phyloP scores from a whole-genome alignment of 176 grass and related monocot genomes.

The Chloris gayana region DNA sequence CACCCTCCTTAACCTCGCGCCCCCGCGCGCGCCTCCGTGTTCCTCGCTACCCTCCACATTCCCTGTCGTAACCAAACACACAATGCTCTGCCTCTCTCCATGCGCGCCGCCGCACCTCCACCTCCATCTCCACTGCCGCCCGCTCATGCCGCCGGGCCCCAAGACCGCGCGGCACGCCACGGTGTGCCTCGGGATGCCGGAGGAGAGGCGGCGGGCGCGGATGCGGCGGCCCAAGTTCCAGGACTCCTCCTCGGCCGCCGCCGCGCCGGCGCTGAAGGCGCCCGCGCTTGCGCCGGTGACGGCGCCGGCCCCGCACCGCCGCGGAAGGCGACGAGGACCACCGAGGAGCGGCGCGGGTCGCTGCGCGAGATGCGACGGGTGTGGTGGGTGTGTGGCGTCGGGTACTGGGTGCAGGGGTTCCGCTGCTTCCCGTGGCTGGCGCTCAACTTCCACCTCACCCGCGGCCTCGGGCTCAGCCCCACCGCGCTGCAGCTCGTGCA shows the following conservation, averaged over 20 bases:
- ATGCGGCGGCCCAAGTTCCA: background rate
- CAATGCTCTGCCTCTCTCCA: slow-evolving; percentile 49
- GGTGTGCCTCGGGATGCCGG: slow-evolving; percentile 1
- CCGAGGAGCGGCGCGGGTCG: slow-evolving; percentile 11
- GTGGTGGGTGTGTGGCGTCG: slow-evolving; percentile 75
- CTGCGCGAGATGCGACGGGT: slow-evolving; percentile 54
- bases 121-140: background rate
- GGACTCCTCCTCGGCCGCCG: too few species aligned
- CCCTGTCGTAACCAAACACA: background rate
- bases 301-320: background rate
- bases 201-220: background rate
- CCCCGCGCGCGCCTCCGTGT: background rate
- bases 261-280: background rate
- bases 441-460: slow-evolving; percentile 77
- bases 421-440: slow-evolving; percentile 94
- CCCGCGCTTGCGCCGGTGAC: background rate
- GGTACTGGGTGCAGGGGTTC: slow-evolving; percentile 94
- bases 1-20: background rate
- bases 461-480: slow-evolving; percentile 59
- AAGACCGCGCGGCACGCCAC: background rate
- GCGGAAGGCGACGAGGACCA: background rate
- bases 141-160: background rate
- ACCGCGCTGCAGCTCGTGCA: slow-evolving; percentile 69
- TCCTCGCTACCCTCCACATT: background rate
- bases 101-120: slow-evolving; percentile 9